Evolutionary conservation across 805 yeast species (phyloP).

Genomic region (Brettanomyces nanus): DNA sequence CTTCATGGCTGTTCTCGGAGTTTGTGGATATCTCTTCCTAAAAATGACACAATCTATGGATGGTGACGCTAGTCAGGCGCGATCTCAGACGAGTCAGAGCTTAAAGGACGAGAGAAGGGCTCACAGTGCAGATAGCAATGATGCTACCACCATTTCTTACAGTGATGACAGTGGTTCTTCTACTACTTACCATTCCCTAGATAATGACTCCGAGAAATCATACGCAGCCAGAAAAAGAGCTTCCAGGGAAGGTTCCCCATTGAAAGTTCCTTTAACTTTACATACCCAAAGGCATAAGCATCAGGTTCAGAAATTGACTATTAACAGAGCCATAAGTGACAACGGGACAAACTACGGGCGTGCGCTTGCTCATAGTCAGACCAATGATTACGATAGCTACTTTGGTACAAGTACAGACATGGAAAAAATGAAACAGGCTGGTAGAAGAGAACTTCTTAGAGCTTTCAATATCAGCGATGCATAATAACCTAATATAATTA

Average conservation of each 20-base stretch:
- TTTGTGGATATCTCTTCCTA: not conserved
- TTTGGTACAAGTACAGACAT: too few species aligned
- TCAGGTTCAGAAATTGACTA: not conserved
- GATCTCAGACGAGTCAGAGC: not conserved
- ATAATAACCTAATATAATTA: too few species aligned
- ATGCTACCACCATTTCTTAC: not conserved
- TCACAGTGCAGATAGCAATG: not conserved
- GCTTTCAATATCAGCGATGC: constrained; percentile 3
- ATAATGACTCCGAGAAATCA: too few species aligned
- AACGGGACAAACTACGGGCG: not conserved
- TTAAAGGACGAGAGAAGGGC: too few species aligned
- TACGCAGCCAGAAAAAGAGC: not conserved
- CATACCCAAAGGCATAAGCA: not conserved
- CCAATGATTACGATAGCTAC: too few species aligned
- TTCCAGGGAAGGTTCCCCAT: not conserved
- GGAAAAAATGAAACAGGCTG: constrained; percentile 9
- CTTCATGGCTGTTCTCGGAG: not conserved
- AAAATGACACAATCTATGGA: not conserved
- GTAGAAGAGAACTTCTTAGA: constrained; percentile 10
- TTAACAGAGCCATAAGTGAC: not conserved
- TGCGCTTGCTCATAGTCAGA: too few species aligned
- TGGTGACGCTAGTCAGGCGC: not conserved
- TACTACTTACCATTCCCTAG: too few species aligned
- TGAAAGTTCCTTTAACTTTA: not conserved
- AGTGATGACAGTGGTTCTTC: not conserved